These are phyloP conservation scores for Umbelopsis isabellina DNA, from an alignment of 192 early-diverging fungal species.

Conservation along the genomic window DNA sequence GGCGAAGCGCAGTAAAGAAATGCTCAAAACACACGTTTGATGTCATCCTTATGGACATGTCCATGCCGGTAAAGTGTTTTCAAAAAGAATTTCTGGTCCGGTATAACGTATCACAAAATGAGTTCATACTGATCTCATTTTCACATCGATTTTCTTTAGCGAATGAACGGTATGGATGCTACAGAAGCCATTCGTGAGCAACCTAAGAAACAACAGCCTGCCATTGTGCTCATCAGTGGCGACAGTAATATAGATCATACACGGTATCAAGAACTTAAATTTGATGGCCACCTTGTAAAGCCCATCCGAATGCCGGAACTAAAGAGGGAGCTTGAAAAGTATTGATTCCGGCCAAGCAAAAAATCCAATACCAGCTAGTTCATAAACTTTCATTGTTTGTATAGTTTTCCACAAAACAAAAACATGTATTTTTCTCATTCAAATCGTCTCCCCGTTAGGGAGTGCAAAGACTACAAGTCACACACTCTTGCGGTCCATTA, in stretches of 20 bases:
- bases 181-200: background rate
- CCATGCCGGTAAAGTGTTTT: slow-evolving; percentile 16
- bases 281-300: slow-evolving; percentile 18
- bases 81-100: background rate
- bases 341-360: background rate
- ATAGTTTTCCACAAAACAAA: too few species aligned
- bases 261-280: background rate
- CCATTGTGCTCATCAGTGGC: slow-evolving; percentile 15
- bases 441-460: background rate
- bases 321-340: slow-evolving; percentile 21
- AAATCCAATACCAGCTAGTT: too few species aligned
- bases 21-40: slow-evolving; percentile 6
- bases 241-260: slow-evolving; percentile 17
- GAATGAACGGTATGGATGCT: slow-evolving; percentile 20
- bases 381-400: too few species aligned
- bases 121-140: background rate
- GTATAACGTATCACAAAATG: background rate
- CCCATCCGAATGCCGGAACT: slow-evolving; percentile 26
- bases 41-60: slow-evolving; percentile 23
- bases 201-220: background rate
- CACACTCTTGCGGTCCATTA: too few species aligned
- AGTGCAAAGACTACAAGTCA: too few species aligned
- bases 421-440: background rate
- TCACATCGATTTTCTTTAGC: background rate
- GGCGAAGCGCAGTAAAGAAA: slow-evolving; percentile 21